Evolutionary conservation across 768 basidiomycete genomes (phyloP).

Genomic region (Xerocomus spinulosus): DNA sequence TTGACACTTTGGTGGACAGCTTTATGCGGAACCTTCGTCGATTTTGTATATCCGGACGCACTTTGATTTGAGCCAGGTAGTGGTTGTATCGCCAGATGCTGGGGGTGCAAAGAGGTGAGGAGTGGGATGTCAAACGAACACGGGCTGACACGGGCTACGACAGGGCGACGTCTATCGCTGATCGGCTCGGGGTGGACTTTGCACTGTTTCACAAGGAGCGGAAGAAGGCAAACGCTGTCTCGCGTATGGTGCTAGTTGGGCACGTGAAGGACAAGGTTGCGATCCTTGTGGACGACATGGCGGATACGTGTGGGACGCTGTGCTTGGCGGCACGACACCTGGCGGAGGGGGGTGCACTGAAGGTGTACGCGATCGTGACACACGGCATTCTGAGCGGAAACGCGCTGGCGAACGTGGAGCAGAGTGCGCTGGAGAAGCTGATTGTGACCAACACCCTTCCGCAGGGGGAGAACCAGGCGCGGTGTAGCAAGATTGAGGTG

Average conservation of each 20-base stretch:
- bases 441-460: constrained; percentile 99
- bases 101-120: constrained; percentile 93
- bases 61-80: constrained; percentile 78
- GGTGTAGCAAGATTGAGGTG: constrained; percentile 80
- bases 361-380: constrained; percentile 90
- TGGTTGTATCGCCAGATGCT: constrained; percentile 97
- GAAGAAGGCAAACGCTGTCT: constrained; percentile 93
- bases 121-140: background rate
- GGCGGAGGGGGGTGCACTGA: constrained; percentile 79
- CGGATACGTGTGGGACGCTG: constrained; percentile 93
- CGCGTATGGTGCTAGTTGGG: constrained; percentile 93
- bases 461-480: constrained; percentile 68
- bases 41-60: constrained; percentile 92
- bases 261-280: constrained; percentile 89
- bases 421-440: constrained; percentile 81
- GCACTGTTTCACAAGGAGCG: constrained; percentile 99
- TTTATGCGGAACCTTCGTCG: constrained; percentile 94
- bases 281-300: constrained; percentile 98
- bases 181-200: constrained; percentile 94
- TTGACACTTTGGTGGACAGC: constrained; percentile 40
- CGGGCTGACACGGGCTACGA: constrained; percentile 15
- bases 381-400: constrained; percentile 94
- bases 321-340: constrained; percentile 88
- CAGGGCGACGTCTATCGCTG: constrained; percentile 96
- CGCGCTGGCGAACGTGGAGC: constrained; percentile 69